Evolutionary conservation across 805 yeast species (phyloP).

Genomic region (Lachancea fermentati): DNA sequence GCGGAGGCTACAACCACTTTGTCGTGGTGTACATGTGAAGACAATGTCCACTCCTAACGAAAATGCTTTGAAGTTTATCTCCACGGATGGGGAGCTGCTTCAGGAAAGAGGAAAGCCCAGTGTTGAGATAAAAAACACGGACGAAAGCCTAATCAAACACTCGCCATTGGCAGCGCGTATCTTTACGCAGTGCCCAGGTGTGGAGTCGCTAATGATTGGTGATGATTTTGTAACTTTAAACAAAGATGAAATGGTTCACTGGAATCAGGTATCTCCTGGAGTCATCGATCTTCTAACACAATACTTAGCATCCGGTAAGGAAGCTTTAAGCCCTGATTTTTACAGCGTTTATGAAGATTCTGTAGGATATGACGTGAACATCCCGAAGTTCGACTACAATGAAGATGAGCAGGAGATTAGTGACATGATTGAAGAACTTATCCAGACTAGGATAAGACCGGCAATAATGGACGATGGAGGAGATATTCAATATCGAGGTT

Average conservation of each 20-base stretch:
- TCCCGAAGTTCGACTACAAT: slow-evolving; percentile 29
- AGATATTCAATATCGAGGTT: slow-evolving; percentile 83
- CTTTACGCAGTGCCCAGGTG: slow-evolving; percentile 45
- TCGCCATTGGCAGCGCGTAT: slow-evolving; percentile 61
- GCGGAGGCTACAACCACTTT: background rate
- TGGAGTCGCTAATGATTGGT: slow-evolving; percentile 69
- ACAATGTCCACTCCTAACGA: slow-evolving; percentile 67
- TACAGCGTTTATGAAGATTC: slow-evolving; percentile 32
- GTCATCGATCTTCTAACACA: slow-evolving; percentile 37
- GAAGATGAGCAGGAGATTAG: slow-evolving; percentile 79
- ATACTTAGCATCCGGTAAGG: slow-evolving; percentile 27
- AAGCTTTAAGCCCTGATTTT: slow-evolving; percentile 23
- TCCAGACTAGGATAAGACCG: slow-evolving; percentile 93
- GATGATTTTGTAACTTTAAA: slow-evolving; percentile 68
- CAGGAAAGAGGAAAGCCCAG: slow-evolving; percentile 30
- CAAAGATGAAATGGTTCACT: slow-evolving; percentile 57
- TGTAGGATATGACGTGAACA: slow-evolving; percentile 31
- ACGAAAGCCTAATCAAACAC: slow-evolving; percentile 31
- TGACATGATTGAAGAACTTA: slow-evolving; percentile 83
- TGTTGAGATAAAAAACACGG: slow-evolving; percentile 31
- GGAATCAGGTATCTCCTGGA: slow-evolving; percentile 69
- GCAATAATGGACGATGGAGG: slow-evolving; percentile 99
- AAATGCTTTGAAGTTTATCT: slow-evolving; percentile 63
- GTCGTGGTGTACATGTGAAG: slow-evolving; percentile 26
- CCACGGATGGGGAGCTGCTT: slow-evolving; percentile 32